Evolutionary conservation across 306 rosid genomes (phyloP).

Genomic region (Corylus americana): DNA sequence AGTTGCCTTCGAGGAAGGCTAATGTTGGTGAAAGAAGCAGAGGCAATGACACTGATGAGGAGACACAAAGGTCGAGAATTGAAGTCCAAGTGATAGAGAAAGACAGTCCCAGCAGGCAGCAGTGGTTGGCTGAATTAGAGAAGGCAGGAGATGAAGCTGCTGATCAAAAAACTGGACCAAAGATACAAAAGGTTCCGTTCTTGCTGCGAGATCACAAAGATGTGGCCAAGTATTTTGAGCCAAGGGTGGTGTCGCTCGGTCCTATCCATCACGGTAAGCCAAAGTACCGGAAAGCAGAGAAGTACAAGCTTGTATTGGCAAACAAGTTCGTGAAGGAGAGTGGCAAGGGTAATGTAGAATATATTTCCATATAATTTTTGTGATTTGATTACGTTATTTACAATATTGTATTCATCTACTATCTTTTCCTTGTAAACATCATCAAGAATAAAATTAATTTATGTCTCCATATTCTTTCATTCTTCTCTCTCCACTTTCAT

Average conservation of each 20-base stretch:
- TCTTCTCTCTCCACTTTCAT: too few species aligned
- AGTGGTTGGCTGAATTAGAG: neutral
- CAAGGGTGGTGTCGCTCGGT: constrained; percentile 22
- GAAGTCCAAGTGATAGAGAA: too few species aligned
- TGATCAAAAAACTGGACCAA: neutral
- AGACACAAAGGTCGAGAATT: too few species aligned
- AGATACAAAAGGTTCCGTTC: constrained; percentile 17
- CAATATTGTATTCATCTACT: too few species aligned
- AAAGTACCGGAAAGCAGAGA: neutral
- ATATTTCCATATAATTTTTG: too few species aligned
- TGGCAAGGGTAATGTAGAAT: too few species aligned
- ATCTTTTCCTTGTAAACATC: too few species aligned
- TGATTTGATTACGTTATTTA: too few species aligned
- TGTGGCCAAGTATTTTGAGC: constrained; percentile 4
- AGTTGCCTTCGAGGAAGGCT: neutral
- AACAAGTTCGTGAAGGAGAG: too few species aligned
- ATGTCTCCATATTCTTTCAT: too few species aligned
- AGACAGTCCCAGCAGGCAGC: neutral
- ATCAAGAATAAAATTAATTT: too few species aligned
- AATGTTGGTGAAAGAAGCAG: neutral
- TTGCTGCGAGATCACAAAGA: neutral
- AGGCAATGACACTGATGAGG: too few species aligned
- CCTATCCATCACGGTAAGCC: constrained; percentile 19
- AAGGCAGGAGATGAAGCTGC: neutral
- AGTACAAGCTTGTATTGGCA: constrained; percentile 12